Conservation (phyloP, 257 asterid genomes). For the Coffea canephora region DNA sequence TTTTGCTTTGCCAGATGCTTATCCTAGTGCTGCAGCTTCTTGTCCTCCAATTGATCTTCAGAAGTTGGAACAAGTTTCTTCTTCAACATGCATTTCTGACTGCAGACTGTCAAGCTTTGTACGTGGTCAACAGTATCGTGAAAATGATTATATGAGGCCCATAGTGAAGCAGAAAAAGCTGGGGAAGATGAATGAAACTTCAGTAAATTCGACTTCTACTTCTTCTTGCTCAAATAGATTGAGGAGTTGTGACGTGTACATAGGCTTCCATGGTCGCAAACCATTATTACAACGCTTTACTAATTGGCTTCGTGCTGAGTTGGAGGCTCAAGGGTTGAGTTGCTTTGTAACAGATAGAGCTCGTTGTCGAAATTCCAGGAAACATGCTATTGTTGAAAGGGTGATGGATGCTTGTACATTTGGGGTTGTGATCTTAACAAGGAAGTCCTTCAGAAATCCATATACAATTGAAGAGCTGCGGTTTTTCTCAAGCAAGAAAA, state of each 20-base stretch:
- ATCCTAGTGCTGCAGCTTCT: constrained; percentile 36
- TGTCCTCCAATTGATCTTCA: constrained; percentile 36
- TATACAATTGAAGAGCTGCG: constrained; percentile 80
- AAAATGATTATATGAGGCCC: constrained; percentile 35
- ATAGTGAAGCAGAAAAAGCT: constrained; percentile 48
- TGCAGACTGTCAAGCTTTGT: constrained; percentile 47
- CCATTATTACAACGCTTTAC: constrained; percentile 57
- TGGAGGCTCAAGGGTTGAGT: constrained; percentile 81
- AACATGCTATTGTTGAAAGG: constrained; percentile 62
- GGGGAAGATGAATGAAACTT: constrained; percentile 44
- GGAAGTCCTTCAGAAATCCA: constrained; percentile 79
- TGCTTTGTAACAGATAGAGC: constrained; percentile 79
- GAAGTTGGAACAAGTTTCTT: constrained; percentile 46
- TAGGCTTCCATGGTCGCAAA: constrained; percentile 79
- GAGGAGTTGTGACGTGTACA: constrained; percentile 78
- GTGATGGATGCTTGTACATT: constrained; percentile 79
- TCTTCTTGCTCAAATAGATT: constrained; percentile 58
- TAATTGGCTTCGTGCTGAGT: constrained; percentile 86
- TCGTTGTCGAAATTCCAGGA: constrained; percentile 60
- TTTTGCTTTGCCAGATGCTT: constrained; percentile 32
- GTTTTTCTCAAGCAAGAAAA: constrained; percentile 88
- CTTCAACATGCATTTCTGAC: constrained; percentile 51
- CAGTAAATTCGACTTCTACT: constrained; percentile 46
- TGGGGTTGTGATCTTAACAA: constrained; percentile 83
- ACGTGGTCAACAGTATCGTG: constrained; percentile 25